phyloP scores from a whole-genome alignment of 2,329 filamentous ascomycete species.

The Thelonectria blattea region DNA sequence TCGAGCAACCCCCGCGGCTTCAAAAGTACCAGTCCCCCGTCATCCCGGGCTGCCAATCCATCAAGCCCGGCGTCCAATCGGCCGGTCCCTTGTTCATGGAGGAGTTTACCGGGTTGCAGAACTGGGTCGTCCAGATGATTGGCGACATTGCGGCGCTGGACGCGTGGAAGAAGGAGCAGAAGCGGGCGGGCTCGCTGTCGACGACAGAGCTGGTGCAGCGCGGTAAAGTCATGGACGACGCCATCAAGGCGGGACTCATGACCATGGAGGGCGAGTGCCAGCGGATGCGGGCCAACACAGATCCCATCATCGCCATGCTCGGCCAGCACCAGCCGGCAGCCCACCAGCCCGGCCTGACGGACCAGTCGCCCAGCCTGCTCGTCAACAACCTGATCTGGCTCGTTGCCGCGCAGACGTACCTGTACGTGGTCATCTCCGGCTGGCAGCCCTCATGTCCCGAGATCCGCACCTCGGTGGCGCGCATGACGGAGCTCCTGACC shows the following conservation, averaged over 20 bases:
- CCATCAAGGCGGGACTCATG: conserved; percentile 43
- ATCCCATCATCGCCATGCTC: conserved; percentile 27
- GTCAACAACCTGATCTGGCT: conserved; percentile 53
- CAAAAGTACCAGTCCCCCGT: conserved; percentile 48
- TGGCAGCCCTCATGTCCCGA: conserved; percentile 56
- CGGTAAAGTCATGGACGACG: conserved; percentile 48
- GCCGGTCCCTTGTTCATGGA: conserved; percentile 51
- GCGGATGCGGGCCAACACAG: background rate
- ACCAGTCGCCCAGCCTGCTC: conserved; percentile 33
- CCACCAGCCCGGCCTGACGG: conserved; percentile 24
- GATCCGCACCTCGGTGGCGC: conserved; percentile 44
- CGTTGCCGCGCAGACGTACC: conserved; percentile 54
- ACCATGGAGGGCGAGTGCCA: conserved; percentile 36
- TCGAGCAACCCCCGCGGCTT: conserved; percentile 50
- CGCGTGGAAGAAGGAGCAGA: conserved; percentile 60
- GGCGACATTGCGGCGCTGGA: conserved; percentile 60
- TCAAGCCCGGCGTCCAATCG: conserved; percentile 26
- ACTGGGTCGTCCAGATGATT: conserved; percentile 62
- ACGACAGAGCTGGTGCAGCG: conserved; percentile 53
- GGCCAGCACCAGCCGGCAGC: conserved; percentile 33
- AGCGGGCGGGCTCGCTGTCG: conserved; percentile 51
- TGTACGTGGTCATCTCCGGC: conserved; percentile 55
- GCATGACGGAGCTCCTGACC: conserved; percentile 44
- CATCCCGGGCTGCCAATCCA: conserved; percentile 43
- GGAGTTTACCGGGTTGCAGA: conserved; percentile 61